Conservation (phyloP, 2,329 filamentous ascomycete genomes). For the Paramyrothecium sp. region DNA sequence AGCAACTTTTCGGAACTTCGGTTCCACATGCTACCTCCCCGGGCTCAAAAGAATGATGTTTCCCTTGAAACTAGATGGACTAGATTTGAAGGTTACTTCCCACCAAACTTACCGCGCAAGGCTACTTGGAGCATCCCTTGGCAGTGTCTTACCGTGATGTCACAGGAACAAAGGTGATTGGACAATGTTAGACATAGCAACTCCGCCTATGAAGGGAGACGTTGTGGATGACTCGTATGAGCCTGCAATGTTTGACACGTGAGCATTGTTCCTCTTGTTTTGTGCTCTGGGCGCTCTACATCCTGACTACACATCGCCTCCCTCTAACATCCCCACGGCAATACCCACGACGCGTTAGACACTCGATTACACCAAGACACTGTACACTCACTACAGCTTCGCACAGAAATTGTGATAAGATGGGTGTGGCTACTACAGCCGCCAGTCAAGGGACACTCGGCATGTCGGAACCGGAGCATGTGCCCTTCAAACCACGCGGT, state of each 20-base stretch:
- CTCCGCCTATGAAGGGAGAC: neutral
- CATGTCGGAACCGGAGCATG: neutral
- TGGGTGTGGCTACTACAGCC: too few species aligned
- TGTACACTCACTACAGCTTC: too few species aligned
- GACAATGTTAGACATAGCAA: neutral
- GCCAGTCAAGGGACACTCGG: neutral
- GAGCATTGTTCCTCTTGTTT: neutral
- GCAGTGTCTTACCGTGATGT: neutral
- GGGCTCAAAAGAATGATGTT: too few species aligned
- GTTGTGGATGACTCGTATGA: neutral
- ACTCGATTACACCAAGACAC: too few species aligned
- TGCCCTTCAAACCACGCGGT: neutral
- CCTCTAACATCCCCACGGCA: neutral
- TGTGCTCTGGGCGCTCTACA: neutral
- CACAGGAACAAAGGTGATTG: neutral
- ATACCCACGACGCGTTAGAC: too few species aligned
- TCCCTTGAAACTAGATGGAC: too few species aligned
- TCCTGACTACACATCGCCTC: neutral
- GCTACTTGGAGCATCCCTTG: too few species aligned
- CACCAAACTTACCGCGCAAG: too few species aligned
- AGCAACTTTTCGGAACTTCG: too few species aligned
- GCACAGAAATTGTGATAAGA: too few species aligned
- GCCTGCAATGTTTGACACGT: neutral
- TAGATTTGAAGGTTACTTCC: too few species aligned
- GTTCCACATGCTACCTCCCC: too few species aligned